Evolutionary conservation across 768 basidiomycete species (phyloP).

Genomic region (Hypholoma sublateritium): DNA sequence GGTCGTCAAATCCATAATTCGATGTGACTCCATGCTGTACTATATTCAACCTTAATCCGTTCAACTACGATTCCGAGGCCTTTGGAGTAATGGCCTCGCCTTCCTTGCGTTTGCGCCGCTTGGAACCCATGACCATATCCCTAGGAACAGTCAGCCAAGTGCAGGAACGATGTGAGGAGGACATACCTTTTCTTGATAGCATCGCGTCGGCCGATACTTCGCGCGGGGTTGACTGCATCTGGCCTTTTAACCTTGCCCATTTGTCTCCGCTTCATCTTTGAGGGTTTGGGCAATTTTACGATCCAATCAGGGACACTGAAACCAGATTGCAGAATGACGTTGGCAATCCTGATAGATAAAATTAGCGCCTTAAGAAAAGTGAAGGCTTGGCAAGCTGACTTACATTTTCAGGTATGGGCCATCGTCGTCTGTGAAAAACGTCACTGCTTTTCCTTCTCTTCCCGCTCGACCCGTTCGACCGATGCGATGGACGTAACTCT

Average conservation of each 20-base stretch:
- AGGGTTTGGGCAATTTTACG: conserved; percentile 88
- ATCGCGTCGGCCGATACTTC: conserved; percentile 65
- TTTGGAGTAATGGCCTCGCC: conserved; percentile 27
- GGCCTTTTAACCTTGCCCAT: conserved; percentile 86
- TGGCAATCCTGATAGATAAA: conserved; percentile 69
- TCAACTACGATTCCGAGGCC: not conserved
- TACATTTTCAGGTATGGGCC: conserved; percentile 89
- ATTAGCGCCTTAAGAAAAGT: conserved; percentile 5
- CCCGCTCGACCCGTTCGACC: conserved; percentile 97
- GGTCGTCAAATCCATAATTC: not conserved
- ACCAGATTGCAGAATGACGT: conserved; percentile 92
- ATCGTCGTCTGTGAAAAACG: conserved; percentile 95
- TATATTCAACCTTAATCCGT: too few relatives aligned
- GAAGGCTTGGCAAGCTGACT: conserved; percentile 20
- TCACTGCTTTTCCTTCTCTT: conserved; percentile 88
- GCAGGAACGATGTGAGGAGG: not conserved
- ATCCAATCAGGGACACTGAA: conserved; percentile 95
- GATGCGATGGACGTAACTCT: conserved; percentile 95
- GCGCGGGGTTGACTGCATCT: conserved; percentile 69
- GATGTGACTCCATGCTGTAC: not conserved
- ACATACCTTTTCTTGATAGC: conserved; percentile 70
- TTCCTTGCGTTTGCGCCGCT: conserved; percentile 48
- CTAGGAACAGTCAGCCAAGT: conserved; percentile 33
- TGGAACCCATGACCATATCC: conserved; percentile 79
- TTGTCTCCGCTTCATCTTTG: conserved; percentile 79